Percentiles rank a stretch among this genome's conserved stretches.
Conservation (phyloP, 306 rosid genomes). For the Adenanthera pavonina region DNA sequence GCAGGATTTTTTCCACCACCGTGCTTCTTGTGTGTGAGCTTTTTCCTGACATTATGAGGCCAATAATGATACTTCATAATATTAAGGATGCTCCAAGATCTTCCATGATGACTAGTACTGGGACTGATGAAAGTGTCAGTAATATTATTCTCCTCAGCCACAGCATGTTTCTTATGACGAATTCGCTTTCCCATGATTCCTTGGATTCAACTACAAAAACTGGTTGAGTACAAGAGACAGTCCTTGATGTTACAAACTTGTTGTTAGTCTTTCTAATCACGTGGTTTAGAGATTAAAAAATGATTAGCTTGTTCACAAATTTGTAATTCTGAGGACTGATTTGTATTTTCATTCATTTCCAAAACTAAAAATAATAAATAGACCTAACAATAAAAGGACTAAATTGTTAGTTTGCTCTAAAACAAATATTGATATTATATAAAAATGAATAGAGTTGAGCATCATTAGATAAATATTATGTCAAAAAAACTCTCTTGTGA, state of each 20-base stretch:
- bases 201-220: constrained; percentile 21
- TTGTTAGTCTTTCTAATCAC: neutral
- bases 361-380: neutral
- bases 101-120: constrained; percentile 43
- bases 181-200: constrained; percentile 53
- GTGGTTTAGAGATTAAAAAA: neutral
- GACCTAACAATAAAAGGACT: neutral
- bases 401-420: neutral
- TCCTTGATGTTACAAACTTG: neutral
- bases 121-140: neutral
- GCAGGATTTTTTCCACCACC: constrained; percentile 24
- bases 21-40: constrained; percentile 42
- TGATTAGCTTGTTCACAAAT: neutral
- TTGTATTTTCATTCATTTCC: neutral
- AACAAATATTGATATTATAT: neutral
- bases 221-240: neutral
- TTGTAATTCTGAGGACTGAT: neutral
- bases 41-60: constrained; percentile 66
- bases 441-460: neutral
- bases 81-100: constrained; percentile 64
- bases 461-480: neutral
- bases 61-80: constrained; percentile 67
- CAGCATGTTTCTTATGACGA: constrained; percentile 26
- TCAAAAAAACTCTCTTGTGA: neutral
- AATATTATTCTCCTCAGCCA: constrained; percentile 30